phyloP scores from a whole-genome alignment of 108 stramenopile species.

The Skeletonema potamos region DNA sequence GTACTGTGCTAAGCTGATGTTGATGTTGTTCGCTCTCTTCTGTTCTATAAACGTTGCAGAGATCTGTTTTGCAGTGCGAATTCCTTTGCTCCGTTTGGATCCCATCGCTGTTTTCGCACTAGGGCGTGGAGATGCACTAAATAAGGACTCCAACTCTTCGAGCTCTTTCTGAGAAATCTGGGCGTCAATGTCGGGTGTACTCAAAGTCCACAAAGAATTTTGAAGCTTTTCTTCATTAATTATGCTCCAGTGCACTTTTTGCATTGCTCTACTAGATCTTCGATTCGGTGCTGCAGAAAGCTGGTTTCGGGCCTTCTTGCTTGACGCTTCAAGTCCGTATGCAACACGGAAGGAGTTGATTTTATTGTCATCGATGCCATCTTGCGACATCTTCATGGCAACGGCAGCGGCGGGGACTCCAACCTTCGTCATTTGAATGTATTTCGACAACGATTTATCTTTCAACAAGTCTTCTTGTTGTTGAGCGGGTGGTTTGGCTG shows the following conservation, averaged over 20 bases:
- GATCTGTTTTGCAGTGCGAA: neutral
- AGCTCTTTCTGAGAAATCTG: conserved; percentile 37
- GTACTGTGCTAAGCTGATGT: conserved; percentile 49
- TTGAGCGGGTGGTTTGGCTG: neutral
- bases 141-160: conserved; percentile 30
- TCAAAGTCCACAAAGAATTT: conserved; percentile 42
- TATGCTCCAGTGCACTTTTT: conserved; percentile 47
- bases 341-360: conserved; percentile 22
- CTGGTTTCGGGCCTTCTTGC: neutral
- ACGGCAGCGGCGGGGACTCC: conserved; percentile 39
- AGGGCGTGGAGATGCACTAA: conserved; percentile 18
- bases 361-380: conserved; percentile 33
- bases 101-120: neutral
- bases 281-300: conserved; percentile 7
- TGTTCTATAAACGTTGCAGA: conserved; percentile 34
- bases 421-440: conserved; percentile 35
- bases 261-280: conserved; percentile 36
- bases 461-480: conserved; percentile 23
- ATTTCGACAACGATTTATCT: conserved; percentile 27
- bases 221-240: conserved; percentile 37
- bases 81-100: neutral
- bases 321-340: conserved; percentile 19
- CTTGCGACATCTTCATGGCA: conserved; percentile 40
- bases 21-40: conserved; percentile 46
- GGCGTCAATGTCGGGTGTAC: conserved; percentile 6